Conservation (phyloP, 2,329 filamentous ascomycete genomes). For the Colletotrichum neosansevieriae region DNA sequence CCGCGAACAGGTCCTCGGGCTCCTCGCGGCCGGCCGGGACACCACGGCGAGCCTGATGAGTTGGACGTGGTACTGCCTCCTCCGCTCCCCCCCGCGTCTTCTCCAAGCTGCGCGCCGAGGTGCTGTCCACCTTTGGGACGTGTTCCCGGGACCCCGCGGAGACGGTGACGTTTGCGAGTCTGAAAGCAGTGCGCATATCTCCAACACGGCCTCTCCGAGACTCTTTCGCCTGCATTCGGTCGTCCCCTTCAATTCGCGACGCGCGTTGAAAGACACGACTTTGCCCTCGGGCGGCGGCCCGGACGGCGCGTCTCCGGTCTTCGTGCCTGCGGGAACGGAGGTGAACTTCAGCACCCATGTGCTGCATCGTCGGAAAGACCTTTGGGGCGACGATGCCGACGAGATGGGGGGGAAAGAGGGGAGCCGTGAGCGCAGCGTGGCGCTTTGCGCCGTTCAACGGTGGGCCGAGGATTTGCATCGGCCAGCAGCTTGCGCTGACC, state of each 20-base stretch:
- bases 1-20: conserved; percentile 31
- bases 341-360: conserved; percentile 48
- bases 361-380: conserved; percentile 49
- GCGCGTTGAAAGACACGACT: conserved; percentile 47
- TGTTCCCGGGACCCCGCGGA: background rate
- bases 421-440: conserved; percentile 44
- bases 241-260: conserved; percentile 50
- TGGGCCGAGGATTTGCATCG: conserved; percentile 52
- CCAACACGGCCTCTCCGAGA: conserved; percentile 44
- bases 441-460: conserved; percentile 53
- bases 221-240: conserved; percentile 52
- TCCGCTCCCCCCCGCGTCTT: conserved; percentile 35
- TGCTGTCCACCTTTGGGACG: conserved; percentile 27
- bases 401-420: conserved; percentile 51
- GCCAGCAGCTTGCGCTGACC: conserved; percentile 49
- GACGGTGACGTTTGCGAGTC: conserved; percentile 36
- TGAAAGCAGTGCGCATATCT: conserved; percentile 45
- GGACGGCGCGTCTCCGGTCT: conserved; percentile 48
- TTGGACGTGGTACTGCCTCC: conserved; percentile 43
- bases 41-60: conserved; percentile 43
- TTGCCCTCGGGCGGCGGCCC: conserved; percentile 53
- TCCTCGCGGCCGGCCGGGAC: conserved; percentile 43
- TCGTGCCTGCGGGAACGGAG: conserved; percentile 46
- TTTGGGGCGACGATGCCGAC: conserved; percentile 51
- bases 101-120: conserved; percentile 38